Evolutionary conservation across 352 stramenopile genomes (phyloP), one percentile per base, ranked within the genome.

Genomic region (Stephanocyclus meneghinianus): DNA sequence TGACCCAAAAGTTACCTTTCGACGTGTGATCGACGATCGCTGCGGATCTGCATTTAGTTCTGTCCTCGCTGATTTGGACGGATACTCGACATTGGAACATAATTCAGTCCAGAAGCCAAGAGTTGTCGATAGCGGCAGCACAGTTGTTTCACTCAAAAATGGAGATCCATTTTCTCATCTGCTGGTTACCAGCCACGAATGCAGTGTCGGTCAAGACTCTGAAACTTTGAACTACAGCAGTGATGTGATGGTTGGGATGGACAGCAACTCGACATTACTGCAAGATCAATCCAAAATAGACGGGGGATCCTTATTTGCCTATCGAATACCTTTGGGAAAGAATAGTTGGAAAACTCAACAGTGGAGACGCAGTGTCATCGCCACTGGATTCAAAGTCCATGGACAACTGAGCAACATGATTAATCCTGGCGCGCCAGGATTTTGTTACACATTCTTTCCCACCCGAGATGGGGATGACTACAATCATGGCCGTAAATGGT

Each of bases 371-470:
- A 91, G 78, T 15, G 86, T 89, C 0, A 83, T 95, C 45, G 90
- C 90, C 3, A 93, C 85, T 62, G 91, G 91, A 9, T 95, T 95
- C 59, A 88, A 89, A 74, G 90, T 95, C 9, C 76, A 92, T 45
- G 80, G 81, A 4, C 80, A 91, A 60, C 50, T 93, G 11, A 76
- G 78, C 48, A 93, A 93, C 60, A 89, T 91, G 80, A 95, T 95
- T 61, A 95, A 95, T 76, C 91, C 91, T 35, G 91, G 91, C 11
- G 89, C 90, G 11, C 91, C 91, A n/a, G 91, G 91, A 48, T 95
- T 95, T 76, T 82, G 81, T 10, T 95, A 95, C 74, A 85, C 91
- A 9, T 95, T 95, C 79, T 91, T 94, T 69, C 90, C 91, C 18
- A 78, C 71, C 26, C 68, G 82, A 76, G 79, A 88, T 21, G 65